Evolutionary conservation across 345 rosid genomes (phyloP).

Genomic region (Murraya paniculata): DNA sequence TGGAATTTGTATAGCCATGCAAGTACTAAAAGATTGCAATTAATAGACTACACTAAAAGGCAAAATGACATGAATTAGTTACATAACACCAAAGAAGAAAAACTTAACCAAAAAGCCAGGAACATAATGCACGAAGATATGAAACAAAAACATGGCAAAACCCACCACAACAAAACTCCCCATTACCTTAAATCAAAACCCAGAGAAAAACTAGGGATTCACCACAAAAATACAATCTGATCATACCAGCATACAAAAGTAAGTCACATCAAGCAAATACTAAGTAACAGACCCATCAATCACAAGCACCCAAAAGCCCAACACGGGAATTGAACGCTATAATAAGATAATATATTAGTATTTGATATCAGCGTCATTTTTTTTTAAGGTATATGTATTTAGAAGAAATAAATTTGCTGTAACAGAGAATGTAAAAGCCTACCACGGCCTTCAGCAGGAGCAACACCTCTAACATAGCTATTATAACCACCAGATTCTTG

Average conservation of each 20-base stretch:
- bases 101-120: background rate
- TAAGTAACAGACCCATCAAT: background rate
- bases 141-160: no score
- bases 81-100: background rate
- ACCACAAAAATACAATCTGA: background rate
- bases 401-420: background rate
- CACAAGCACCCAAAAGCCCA: background rate
- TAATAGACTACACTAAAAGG: background rate
- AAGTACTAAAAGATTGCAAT: no score
- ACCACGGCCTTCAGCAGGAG: conserved; percentile 18
- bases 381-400: background rate
- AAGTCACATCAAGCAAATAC: background rate
- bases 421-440: background rate
- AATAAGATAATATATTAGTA: background rate
- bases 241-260: background rate
- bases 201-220: background rate
- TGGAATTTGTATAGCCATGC: background rate
- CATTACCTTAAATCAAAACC: background rate
- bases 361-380: background rate
- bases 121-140: no score
- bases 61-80: background rate
- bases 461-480: conserved; percentile 18
- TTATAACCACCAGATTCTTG: conserved; percentile 28
- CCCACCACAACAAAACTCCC: background rate
- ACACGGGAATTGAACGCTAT: background rate